Evolutionary conservation across 2,329 filamentous ascomycete species (phyloP), one percentile per base, ranked within the genome.

Genomic region (Phoma herbarum): DNA sequence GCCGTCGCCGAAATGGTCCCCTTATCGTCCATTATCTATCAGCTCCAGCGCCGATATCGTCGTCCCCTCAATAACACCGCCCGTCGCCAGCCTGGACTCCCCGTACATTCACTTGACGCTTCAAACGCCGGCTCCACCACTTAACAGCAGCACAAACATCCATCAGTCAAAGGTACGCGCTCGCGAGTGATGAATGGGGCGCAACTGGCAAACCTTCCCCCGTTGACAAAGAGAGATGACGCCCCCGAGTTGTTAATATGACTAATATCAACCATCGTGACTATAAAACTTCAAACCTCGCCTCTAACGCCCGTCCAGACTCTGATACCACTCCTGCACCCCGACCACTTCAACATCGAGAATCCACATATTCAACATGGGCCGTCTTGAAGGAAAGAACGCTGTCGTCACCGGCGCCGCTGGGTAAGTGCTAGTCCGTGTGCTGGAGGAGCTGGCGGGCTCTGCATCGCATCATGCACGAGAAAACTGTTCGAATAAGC

Each of bases 361-460:
- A 59, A 47, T 31, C 48, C 42, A 51, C 51, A 60, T 44, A 71
- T 71, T 76, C 72, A 76, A 72, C 68, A 79, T 78, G 77, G 73
- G 71, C 65, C 84, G 86, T 70, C 81, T 90, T 53, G 81, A 85
- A 63, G 86, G 86, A 76, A 90, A 89, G 79, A 89, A 88, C 78
- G 85, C 85, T 75, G 82, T 96, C 75, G 85, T 96, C 79, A 96
- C 92, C 53, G 92, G 92, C 73, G 92, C 90, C 66, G 92, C 88
- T 71, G 91, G 92, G 92, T 96, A 85, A 79, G 88, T 81, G 54
- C 52, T 16, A 39, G n/a, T 23, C 25, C n/a, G 37, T 49, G 26
- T 33, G 23, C 26, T 20, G 44, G 16, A 47, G 14, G 14, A 18
- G 31, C 18, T 23, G 37, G 18, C n/a, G 20, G 16, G 35, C 33